Base-by-base conservation (phyloP, 2,329 filamentous ascomycete genomes). In the Thielaviopsis punctulata region DNA sequence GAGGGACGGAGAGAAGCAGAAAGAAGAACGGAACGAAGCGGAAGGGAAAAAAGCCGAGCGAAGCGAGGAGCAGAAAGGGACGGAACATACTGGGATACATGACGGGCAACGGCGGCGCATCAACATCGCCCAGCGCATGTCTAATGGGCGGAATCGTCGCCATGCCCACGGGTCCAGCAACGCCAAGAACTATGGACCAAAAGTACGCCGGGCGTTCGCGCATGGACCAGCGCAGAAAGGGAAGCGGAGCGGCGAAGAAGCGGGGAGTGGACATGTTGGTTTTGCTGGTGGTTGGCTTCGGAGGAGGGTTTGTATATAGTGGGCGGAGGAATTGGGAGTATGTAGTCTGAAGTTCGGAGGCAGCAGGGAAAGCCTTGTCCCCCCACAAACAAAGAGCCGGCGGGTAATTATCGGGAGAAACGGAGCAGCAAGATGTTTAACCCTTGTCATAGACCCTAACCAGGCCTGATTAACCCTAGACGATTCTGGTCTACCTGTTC, bases 21-120 rank as follows among this genome's bases (percentile, higher is more conserved):
- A n/a, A 8, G 10, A 10, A 15, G 25, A 22, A 19, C 30, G 7
- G 15, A 18, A 33, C 21, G 36, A 10, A 27, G 3, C 41, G 15
- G 6, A n/a, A n/a, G n/a, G n/a, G n/a, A n/a, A n/a, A n/a, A n/a
- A n/a, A n/a, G n/a, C n/a, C n/a, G n/a, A n/a, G n/a, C n/a, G n/a
- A n/a, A n/a, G n/a, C n/a, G n/a, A n/a, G n/a, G n/a, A n/a, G n/a
- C n/a, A n/a, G n/a, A n/a, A n/a, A n/a, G n/a, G n/a, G n/a, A n/a
- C n/a, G n/a, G n/a, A n/a, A n/a, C 86, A 66, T 77, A 96, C 90
- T 78, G 56, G 92, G 92, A 73, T 96, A 98, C 64, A 88, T 93
- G 66, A 89, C 70, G 27, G 92, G 92, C 58, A 96, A 80, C 53
- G 73, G 77, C 57, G 77, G 70, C 57, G 83, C 76, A 60, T 80